phyloP scores from a whole-genome alignment of 1,139 yeast species.

The Diutina pseudorugosa region DNA sequence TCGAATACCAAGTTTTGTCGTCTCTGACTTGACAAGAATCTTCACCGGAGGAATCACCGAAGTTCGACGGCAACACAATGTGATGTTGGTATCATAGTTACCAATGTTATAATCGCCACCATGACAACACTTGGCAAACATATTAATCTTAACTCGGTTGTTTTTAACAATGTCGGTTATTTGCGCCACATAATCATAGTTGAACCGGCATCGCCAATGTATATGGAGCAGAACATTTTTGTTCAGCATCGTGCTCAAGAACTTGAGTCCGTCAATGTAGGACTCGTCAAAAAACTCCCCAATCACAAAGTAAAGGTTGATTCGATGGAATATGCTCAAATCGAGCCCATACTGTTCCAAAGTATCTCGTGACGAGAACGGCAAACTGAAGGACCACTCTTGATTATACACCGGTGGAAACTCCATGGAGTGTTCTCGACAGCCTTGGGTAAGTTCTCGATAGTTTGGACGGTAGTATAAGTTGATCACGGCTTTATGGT shows the following conservation, averaged over 20 bases:
- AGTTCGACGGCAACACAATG: background rate
- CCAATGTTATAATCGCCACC: background rate
- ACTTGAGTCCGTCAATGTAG: background rate
- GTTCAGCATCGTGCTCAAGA: background rate
- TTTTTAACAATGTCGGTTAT: background rate
- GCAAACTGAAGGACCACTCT: background rate
- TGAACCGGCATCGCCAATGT: background rate
- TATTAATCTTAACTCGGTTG: background rate
- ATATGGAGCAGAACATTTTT: background rate
- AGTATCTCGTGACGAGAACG: background rate
- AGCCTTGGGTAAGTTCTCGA: background rate
- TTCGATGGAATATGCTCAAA: background rate
- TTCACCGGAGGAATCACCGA: background rate
- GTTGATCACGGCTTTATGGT: background rate
- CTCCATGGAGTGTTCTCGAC: background rate
- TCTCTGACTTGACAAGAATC: background rate
- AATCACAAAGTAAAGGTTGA: background rate
- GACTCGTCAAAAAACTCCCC: background rate
- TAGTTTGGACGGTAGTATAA: slow-evolving; percentile 1
- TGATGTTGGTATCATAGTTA: background rate
- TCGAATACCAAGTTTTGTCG: background rate
- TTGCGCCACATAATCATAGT: background rate
- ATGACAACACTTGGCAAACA: background rate
- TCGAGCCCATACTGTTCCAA: background rate
- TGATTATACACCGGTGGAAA: background rate